A percentile compares a stretch with the other conserved stretches of the same genome.
These are phyloP conservation scores for Globisporangium abappressorium DNA, from an alignment of 352 stramenopile species.

Conservation along the genomic window DNA sequence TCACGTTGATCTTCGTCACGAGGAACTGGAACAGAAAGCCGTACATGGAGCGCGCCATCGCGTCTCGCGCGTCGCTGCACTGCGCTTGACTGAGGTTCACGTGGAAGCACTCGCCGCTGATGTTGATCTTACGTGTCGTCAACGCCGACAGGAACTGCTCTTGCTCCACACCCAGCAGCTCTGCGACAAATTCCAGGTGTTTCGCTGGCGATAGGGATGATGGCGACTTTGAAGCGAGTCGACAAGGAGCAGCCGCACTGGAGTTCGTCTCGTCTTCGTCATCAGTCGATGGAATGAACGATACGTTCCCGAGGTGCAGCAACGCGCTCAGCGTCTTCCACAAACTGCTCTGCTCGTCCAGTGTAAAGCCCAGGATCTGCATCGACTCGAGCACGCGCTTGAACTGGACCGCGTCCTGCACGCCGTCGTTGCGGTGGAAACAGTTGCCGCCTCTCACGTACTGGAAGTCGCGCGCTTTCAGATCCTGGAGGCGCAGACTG, in stretches of 20 bases:
- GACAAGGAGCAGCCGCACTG: slow-evolving; percentile 32
- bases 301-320: slow-evolving; percentile 82
- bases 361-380: slow-evolving; percentile 65
- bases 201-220: slow-evolving; percentile 37
- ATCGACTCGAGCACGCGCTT: slow-evolving; percentile 63
- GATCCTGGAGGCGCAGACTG: slow-evolving; percentile 33
- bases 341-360: slow-evolving; percentile 53
- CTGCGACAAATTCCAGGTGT: slow-evolving; percentile 39
- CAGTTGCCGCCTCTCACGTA: slow-evolving; percentile 71
- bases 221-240: slow-evolving; percentile 27
- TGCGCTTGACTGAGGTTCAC: slow-evolving; percentile 66
- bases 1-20: slow-evolving; percentile 72
- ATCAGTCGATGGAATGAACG: slow-evolving; percentile 57
- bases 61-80: slow-evolving; percentile 65
- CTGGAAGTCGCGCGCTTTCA: slow-evolving; percentile 47
- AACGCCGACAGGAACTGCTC: slow-evolving; percentile 48
- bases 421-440: slow-evolving; percentile 62
- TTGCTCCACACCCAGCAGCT: slow-evolving; percentile 44
- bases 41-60: slow-evolving; percentile 77
- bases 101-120: slow-evolving; percentile 63
- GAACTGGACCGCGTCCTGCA: slow-evolving; percentile 66
- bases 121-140: slow-evolving; percentile 68
- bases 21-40: slow-evolving; percentile 82
- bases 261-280: slow-evolving; percentile 50
- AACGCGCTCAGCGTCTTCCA: slow-evolving; percentile 72